phyloP scores from a whole-genome alignment of 2,329 filamentous ascomycete genomes.

The Claviceps capensis region DNA sequence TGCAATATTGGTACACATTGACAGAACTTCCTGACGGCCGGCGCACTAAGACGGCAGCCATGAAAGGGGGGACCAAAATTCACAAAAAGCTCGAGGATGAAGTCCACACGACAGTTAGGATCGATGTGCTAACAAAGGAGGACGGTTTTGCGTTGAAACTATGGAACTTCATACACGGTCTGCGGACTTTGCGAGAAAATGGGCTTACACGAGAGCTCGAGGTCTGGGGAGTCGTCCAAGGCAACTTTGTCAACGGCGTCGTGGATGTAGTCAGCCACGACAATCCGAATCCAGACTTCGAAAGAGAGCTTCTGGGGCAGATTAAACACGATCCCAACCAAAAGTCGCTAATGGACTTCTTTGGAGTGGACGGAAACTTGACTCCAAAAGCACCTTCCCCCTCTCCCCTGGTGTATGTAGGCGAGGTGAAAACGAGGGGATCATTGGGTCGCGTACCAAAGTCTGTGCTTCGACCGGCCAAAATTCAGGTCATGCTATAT shows the following conservation, averaged over 20 bases:
- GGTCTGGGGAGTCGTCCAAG: slow-evolving; percentile 75
- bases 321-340: slow-evolving; percentile 18
- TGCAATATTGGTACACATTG: slow-evolving; percentile 84
- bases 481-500: slow-evolving; percentile 83
- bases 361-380: slow-evolving; percentile 15
- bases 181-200: slow-evolving; percentile 57
- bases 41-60: slow-evolving; percentile 63
- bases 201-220: slow-evolving; percentile 65
- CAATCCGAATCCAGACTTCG: slow-evolving; percentile 59
- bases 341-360: slow-evolving; percentile 27
- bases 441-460: slow-evolving; percentile 50
- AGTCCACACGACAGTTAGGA: slow-evolving; percentile 61
- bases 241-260: slow-evolving; percentile 72
- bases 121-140: slow-evolving; percentile 61
- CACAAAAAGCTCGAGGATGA: slow-evolving; percentile 78
- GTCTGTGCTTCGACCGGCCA: slow-evolving; percentile 59
- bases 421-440: slow-evolving; percentile 76
- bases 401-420: slow-evolving; percentile 49
- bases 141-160: slow-evolving; percentile 71
- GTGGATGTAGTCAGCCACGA: slow-evolving; percentile 75
- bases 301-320: slow-evolving; percentile 38
- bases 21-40: slow-evolving; percentile 57
- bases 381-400: slow-evolving; percentile 2
- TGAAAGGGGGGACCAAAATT: slow-evolving; percentile 68
- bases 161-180: slow-evolving; percentile 83